phyloP scores from a whole-genome alignment of 2,329 filamentous ascomycete species.

The Lasiodiplodia hormozganensis region DNA sequence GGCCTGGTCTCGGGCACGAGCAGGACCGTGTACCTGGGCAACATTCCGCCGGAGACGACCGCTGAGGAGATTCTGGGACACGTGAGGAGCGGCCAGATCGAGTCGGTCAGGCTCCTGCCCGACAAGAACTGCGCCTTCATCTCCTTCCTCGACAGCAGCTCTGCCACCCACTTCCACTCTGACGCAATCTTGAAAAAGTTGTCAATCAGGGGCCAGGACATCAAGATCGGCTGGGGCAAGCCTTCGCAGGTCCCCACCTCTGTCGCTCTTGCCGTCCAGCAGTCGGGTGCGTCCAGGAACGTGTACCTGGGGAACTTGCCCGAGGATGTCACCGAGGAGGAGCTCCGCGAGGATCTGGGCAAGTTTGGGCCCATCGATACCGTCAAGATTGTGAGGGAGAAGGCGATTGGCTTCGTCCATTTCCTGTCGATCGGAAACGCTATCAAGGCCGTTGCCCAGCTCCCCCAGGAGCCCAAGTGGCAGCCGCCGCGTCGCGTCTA shows the following conservation, averaged over 20 bases:
- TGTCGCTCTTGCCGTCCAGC: slow-evolving; percentile 95
- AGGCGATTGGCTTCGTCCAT: slow-evolving; percentile 97
- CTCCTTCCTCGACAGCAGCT: slow-evolving; percentile 96
- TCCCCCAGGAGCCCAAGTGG: slow-evolving; percentile 97
- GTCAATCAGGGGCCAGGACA: slow-evolving; percentile 97
- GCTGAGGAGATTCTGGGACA: slow-evolving; percentile 97
- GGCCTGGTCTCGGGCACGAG: slow-evolving; percentile 88
- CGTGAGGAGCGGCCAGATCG: slow-evolving; percentile 95
- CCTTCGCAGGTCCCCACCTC: slow-evolving; percentile 97
- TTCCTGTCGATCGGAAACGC: slow-evolving; percentile 97
- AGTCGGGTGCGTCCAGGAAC: slow-evolving; percentile 94
- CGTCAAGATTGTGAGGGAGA: slow-evolving; percentile 96
- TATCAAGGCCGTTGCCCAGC: slow-evolving; percentile 95
- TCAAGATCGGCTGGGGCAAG: slow-evolving; percentile 99
- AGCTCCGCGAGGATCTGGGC: slow-evolving; percentile 90
- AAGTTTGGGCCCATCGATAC: slow-evolving; percentile 98
- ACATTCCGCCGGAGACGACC: slow-evolving; percentile 96
- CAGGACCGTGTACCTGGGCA: slow-evolving; percentile 95
- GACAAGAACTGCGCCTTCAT: slow-evolving; percentile 99
- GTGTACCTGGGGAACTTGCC: slow-evolving; percentile 94
- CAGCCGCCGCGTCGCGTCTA: slow-evolving; percentile 94
- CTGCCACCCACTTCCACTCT: slow-evolving; percentile 98
- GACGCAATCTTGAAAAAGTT: slow-evolving; percentile 99
- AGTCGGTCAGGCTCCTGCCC: slow-evolving; percentile 94
- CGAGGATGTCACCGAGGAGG: slow-evolving; percentile 89